Conservation (phyloP, 768 basidiomycete genomes). For the Butyriboletus loyo region DNA sequence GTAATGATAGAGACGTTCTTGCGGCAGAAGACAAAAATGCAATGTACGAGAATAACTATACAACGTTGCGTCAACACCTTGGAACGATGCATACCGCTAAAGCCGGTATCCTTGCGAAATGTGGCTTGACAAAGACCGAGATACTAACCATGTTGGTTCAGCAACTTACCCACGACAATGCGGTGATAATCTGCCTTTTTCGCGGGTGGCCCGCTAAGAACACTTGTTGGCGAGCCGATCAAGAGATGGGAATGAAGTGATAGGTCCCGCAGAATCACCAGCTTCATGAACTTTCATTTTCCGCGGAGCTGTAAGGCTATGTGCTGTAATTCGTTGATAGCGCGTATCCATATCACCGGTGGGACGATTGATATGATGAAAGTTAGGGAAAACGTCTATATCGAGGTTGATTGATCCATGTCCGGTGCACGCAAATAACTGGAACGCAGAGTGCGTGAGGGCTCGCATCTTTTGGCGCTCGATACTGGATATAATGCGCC, state of each 20-base stretch:
- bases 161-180: background rate
- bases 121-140: background rate
- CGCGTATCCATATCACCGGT: background rate
- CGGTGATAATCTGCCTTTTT: slow-evolving; percentile 23
- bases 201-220: slow-evolving; percentile 11
- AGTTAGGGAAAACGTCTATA: slow-evolving; percentile 1
- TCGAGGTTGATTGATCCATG: slow-evolving; percentile 8
- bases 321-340: background rate
- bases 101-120: background rate
- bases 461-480: background rate
- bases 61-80: background rate
- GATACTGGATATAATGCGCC: background rate
- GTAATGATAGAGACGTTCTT: background rate
- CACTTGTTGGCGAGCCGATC: no score
- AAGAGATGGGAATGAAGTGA: slow-evolving; percentile 10
- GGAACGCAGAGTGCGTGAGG: background rate
- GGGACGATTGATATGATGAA: background rate
- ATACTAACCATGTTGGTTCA: slow-evolving; percentile 12
- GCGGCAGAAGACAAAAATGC: background rate
- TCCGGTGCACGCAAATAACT: slow-evolving; percentile 1
- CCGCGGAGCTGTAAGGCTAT: slow-evolving; percentile 5
- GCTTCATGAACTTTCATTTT: slow-evolving; percentile 25
- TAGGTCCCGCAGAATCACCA: slow-evolving; percentile 14
- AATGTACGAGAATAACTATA: background rate
- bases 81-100: background rate